Percentiles rank a stretch among this genome's conserved stretches.
phyloP scores from a whole-genome alignment of 805 yeast genomes.

The Saturnispora besseyi region DNA sequence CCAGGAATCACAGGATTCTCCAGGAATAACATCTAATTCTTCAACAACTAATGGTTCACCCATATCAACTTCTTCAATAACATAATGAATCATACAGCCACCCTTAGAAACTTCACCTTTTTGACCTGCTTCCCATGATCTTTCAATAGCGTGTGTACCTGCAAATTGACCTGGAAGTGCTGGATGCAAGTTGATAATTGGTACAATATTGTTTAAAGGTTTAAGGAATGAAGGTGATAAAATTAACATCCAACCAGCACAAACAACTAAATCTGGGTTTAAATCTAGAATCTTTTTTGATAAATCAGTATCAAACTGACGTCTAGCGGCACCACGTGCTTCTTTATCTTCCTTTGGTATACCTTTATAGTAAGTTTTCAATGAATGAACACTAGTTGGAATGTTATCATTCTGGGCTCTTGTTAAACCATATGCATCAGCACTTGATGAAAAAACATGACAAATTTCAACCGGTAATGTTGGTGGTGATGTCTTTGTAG shows the following conservation, averaged over 20 bases:
- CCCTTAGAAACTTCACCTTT: conserved; percentile 66
- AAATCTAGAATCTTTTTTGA: conserved; percentile 54
- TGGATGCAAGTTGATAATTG: conserved; percentile 90
- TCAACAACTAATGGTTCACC: conserved; percentile 85
- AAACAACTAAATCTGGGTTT: conserved; percentile 79
- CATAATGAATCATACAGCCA: conserved; percentile 95
- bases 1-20: conserved; percentile 71
- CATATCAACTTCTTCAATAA: conserved; percentile 90
- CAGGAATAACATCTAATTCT: conserved; percentile 60
- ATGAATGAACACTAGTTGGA: conserved; percentile 61
- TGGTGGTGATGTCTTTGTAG: conserved; percentile 30
- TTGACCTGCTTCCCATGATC: conserved; percentile 95
- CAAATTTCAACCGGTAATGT: conserved; percentile 42
- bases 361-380: conserved; percentile 66
- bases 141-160: conserved; percentile 93
- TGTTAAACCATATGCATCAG: conserved; percentile 77
- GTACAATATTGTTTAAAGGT: conserved; percentile 54
- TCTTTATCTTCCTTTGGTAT: conserved; percentile 59
- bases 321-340: conserved; percentile 53
- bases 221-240: conserved; percentile 66
- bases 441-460: conserved; percentile 76
- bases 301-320: conserved; percentile 66
- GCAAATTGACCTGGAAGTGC: conserved; percentile 97
- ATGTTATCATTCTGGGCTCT: conserved; percentile 67
- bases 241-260: conserved; percentile 98